These are phyloP conservation scores for Tubosaeta sp. DNA, from an alignment of 768 basidiomycete species.

Conservation along the genomic window DNA sequence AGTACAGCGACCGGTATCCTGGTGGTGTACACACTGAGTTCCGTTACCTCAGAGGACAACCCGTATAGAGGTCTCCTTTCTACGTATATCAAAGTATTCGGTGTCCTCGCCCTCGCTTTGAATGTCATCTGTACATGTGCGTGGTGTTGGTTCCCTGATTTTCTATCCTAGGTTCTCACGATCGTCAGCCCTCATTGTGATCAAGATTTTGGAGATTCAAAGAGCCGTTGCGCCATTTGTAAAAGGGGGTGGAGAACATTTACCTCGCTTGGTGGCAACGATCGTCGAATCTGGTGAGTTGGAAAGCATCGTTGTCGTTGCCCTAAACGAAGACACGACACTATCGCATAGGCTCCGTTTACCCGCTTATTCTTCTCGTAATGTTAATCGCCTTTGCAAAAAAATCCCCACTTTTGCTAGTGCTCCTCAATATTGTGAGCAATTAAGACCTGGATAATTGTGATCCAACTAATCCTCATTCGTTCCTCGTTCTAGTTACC, in stretches of 20 bases:
- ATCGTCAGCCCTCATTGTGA: neutral
- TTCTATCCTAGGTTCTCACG: neutral
- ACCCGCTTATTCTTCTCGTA: conserved; percentile 5
- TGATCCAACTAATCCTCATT: neutral
- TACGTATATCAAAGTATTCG: neutral
- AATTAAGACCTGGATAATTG: neutral
- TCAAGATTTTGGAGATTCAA: conserved; percentile 1
- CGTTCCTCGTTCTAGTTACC: conserved; percentile 2
- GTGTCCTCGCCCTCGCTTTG: neutral
- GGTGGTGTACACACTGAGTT: neutral
- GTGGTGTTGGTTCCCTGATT: neutral
- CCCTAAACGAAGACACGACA: neutral
- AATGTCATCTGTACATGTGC: conserved; percentile 1
- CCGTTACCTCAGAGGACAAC: neutral
- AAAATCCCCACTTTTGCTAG: neutral
- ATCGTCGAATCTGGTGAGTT: conserved; percentile 1
- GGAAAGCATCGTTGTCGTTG: too few relatives aligned
- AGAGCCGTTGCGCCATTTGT: neutral
- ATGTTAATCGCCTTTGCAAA: conserved; percentile 10
- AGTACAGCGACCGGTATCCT: neutral
- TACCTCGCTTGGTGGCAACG: neutral
- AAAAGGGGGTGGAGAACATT: neutral
- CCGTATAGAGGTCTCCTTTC: neutral
- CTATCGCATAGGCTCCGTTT: neutral
- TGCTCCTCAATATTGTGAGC: conserved; percentile 15